phyloP scores from a whole-genome alignment of 352 stramenopile genomes.

The Phytophthora meadii region DNA sequence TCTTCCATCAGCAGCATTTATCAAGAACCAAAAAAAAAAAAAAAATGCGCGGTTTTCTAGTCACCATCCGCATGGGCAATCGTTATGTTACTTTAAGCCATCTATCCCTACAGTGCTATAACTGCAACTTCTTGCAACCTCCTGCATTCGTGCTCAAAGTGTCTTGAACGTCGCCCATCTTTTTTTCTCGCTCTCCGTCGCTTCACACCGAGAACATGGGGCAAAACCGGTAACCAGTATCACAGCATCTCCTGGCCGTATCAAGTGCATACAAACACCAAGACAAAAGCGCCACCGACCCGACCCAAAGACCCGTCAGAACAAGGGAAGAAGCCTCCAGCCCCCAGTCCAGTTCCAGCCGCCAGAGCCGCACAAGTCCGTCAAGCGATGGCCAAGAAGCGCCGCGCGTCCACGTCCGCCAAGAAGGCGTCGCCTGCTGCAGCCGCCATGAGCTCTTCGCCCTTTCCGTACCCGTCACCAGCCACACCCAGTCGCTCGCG shows the following conservation, averaged over 20 bases:
- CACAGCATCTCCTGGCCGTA: constrained; percentile 3
- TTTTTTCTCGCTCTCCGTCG: constrained; percentile 10
- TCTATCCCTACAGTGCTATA: no score
- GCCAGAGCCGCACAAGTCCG: constrained; percentile 8
- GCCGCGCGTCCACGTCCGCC: constrained; percentile 26
- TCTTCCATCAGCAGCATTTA: no score
- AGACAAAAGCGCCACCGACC: constrained; percentile 7
- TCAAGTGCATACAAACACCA: constrained; percentile 37
- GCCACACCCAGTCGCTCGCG: constrained; percentile 23
- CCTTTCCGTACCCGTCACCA: constrained; percentile 35
- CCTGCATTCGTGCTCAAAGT: no score
- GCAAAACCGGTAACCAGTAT: constrained; percentile 29
- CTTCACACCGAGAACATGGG: constrained; percentile 9
- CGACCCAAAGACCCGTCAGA: constrained; percentile 34
- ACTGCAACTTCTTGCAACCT: no score
- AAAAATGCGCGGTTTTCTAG: no score
- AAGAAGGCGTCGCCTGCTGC: constrained; percentile 29
- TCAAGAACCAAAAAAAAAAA: no score
- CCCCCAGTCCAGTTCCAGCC: constrained; percentile 32
- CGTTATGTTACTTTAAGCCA: neutral
- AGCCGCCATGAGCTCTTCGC: constrained; percentile 33
- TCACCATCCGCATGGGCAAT: no score
- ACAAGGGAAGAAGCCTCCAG: constrained; percentile 17
- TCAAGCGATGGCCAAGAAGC: constrained; percentile 45
- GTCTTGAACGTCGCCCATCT: constrained; percentile 9